Evolutionary conservation across 495 filamentous ascomycete species (phyloP), one percentile per base, ranked within the genome.

Genomic region (Podospora pseudopauciseta): DNA sequence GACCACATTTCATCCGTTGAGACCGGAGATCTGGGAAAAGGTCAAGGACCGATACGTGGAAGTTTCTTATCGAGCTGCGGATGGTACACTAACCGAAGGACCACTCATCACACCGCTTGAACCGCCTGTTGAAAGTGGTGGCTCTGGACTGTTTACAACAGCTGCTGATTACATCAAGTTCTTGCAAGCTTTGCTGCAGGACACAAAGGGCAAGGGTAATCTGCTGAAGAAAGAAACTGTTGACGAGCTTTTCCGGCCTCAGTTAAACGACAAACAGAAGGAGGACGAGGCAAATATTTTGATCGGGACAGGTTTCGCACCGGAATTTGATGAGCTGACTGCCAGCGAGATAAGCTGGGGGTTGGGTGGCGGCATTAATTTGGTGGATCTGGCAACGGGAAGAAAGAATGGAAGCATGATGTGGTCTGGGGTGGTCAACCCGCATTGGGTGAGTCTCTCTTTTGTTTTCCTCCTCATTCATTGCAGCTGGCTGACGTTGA

Each of bases 171-270:
- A 83, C 66, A 71, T 79, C 28, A 86, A 82, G 68, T 71, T 89
- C 11, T 73, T 89, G 61, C 79, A 76, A 19, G 80, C 78, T 19
- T 7, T 88, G 56, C 70, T 90, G 53, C 49, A 60, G 34, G 67
- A 65, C 20, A 19, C 23, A 16, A 53, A 32, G 2, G 68, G 61
- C 2, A 70, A 64, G 11, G 64, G 55, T 1, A 57, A 65, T 28
- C 6, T 76, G 4, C 34, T 78, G 54, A 68, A 57, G 9, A 67
- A 61, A 63, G 70, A 73, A 34, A 83, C 80, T 19, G 79, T 81
- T 18, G 78, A 82, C 6, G 73, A 79, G 67, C 85, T 90, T 77
- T 88, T 89, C 72, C 68, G 74, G 26, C 78, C 83, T 49, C 84
- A 86, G 64, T 74, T 88, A 34, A 71, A 78, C 16, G 76, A 77